Evolutionary conservation across 805 yeast species (phyloP).

Genomic region (Ogataea henricii): DNA sequence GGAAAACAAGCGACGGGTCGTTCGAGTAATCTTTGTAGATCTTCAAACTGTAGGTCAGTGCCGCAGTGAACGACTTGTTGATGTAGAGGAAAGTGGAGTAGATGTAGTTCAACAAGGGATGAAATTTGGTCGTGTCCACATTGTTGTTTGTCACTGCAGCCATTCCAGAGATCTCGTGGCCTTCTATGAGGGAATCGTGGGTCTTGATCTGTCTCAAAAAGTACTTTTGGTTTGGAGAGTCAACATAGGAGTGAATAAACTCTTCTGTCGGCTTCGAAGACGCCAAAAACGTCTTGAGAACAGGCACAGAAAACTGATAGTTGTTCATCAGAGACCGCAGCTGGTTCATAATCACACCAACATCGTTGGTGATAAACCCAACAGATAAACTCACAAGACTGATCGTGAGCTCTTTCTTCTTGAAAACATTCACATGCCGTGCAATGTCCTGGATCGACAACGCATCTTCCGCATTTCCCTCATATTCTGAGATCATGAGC

Average conservation of each 20-base stretch:
- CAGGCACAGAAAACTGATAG: constrained; percentile 74
- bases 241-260: constrained; percentile 48
- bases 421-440: constrained; percentile 75
- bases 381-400: constrained; percentile 70
- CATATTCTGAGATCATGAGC: constrained; percentile 61
- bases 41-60: constrained; percentile 74
- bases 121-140: constrained; percentile 53
- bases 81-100: constrained; percentile 81
- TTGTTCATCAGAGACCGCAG: constrained; percentile 65
- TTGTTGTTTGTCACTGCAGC: constrained; percentile 66
- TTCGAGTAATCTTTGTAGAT: constrained; percentile 65
- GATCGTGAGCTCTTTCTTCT: constrained; percentile 58
- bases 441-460: constrained; percentile 72
- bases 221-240: constrained; percentile 86
- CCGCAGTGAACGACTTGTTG: constrained; percentile 79
- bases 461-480: constrained; percentile 59
- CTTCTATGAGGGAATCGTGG: constrained; percentile 65
- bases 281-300: constrained; percentile 65
- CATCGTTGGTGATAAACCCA: constrained; percentile 46
- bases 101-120: constrained; percentile 60
- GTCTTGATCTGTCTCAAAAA: constrained; percentile 89
- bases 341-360: constrained; percentile 52
- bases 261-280: constrained; percentile 37
- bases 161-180: constrained; percentile 68
- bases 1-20: constrained; percentile 78